Conservation (phyloP, 2,329 filamentous ascomycete species). For the Aspergillus sergii region DNA sequence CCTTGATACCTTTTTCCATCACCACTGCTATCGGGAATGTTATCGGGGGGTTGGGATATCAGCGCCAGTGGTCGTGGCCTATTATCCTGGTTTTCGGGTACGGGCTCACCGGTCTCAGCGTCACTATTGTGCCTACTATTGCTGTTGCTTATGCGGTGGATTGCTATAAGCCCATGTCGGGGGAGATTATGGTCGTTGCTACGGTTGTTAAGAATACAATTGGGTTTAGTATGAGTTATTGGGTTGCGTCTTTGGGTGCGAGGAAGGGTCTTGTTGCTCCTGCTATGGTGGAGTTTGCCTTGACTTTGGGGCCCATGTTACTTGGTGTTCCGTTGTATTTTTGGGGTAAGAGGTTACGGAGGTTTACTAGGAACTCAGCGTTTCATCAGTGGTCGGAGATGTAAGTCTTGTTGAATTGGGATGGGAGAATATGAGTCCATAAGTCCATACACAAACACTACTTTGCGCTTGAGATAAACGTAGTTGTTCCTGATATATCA, state of each 20-base stretch:
- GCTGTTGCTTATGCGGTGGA: conserved; percentile 62
- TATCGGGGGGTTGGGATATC: conserved; percentile 56
- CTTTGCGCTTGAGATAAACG: background rate
- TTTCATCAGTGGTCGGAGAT: background rate
- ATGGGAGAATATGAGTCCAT: background rate
- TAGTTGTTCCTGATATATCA: background rate
- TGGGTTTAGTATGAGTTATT: conserved; percentile 63
- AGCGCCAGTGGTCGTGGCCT: conserved; percentile 57
- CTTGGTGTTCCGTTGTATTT: conserved; percentile 60
- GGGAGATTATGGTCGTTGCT: conserved; percentile 61
- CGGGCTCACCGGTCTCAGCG: conserved; percentile 59
- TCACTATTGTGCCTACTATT: conserved; percentile 63
- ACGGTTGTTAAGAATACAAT: conserved; percentile 68
- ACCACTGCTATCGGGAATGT: conserved; percentile 63
- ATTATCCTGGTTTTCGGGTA: conserved; percentile 62
- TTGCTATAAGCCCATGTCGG: conserved; percentile 65
- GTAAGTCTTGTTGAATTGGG: background rate
- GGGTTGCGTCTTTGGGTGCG: conserved; percentile 56
- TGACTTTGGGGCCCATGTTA: conserved; percentile 57
- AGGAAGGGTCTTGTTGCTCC: conserved; percentile 53
- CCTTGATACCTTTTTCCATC: conserved; percentile 60
- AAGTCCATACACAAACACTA: background rate
- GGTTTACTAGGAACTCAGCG: conserved; percentile 45
- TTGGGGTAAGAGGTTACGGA: conserved; percentile 60
- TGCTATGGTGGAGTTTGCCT: conserved; percentile 62